These are phyloP conservation scores for Hanseniaspora nectarophila DNA, from an alignment of 805 yeast species.

Conservation along the genomic window DNA sequence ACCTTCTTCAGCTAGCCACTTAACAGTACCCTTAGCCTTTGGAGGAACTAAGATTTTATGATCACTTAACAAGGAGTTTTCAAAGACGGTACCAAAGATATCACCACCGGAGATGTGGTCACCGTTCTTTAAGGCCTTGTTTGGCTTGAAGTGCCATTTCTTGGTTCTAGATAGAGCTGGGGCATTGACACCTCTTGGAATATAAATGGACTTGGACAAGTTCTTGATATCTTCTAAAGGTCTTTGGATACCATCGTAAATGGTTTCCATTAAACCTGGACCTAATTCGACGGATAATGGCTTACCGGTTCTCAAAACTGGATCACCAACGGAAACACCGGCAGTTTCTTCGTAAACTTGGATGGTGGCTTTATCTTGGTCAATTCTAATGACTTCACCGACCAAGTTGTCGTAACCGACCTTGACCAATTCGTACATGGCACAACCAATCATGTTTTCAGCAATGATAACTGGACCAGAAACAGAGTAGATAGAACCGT, in stretches of 20 bases:
- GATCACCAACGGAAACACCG: conserved; percentile 98
- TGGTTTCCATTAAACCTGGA: conserved; percentile 98
- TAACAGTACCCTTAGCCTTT: conserved; percentile 94
- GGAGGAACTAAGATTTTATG: conserved; percentile 95
- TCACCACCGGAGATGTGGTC: conserved; percentile 99
- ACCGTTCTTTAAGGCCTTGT: conserved; percentile 59
- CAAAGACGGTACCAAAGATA: conserved; percentile 84
- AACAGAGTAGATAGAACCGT: conserved; percentile 84
- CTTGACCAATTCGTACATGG: conserved; percentile 97
- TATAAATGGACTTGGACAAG: conserved; percentile 78
- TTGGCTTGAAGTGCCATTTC: conserved; percentile 81
- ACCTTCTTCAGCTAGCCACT: conserved; percentile 79
- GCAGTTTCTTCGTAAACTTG: conserved; percentile 99
- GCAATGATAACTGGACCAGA: conserved; percentile 98
- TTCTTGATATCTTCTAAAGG: conserved; percentile 91
- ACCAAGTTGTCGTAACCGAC: conserved; percentile 95
- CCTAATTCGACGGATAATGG: conserved; percentile 98
- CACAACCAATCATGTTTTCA: conserved; percentile 98
- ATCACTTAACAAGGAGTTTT: conserved; percentile 82
- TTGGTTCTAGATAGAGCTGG: conserved; percentile 81
- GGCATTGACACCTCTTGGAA: conserved; percentile 96
- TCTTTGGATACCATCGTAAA: conserved; percentile 98
- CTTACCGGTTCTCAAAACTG: conserved; percentile 94
- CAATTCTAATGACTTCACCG: conserved; percentile 97
- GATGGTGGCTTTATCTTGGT: conserved; percentile 91